Conservation (phyloP, 805 yeast genomes). For the Lachancea waltii region DNA sequence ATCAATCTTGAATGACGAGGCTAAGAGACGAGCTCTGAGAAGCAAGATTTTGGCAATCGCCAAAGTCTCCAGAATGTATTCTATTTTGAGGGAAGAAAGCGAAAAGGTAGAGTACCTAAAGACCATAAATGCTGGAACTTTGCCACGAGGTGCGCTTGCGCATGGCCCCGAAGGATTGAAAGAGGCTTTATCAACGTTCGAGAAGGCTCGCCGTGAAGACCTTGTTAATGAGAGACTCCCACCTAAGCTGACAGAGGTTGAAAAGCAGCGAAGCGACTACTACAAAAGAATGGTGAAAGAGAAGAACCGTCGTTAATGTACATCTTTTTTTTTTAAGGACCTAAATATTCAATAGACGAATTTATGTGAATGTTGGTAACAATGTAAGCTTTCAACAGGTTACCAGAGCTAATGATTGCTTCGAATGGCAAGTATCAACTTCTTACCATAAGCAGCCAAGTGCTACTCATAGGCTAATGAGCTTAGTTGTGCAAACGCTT, state of each 20-base stretch:
- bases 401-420: background rate
- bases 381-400: background rate
- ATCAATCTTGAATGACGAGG: slow-evolving; percentile 25
- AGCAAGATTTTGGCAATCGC: slow-evolving; percentile 94
- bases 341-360: background rate
- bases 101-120: slow-evolving; percentile 80
- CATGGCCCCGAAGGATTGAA: slow-evolving; percentile 78
- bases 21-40: slow-evolving; percentile 51
- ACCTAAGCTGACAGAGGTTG: slow-evolving; percentile 58
- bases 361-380: slow-evolving; percentile 5
- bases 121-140: slow-evolving; percentile 59
- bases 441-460: too few species aligned
- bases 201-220: slow-evolving; percentile 78
- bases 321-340: background rate
- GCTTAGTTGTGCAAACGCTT: slow-evolving; percentile 85
- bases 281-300: slow-evolving; percentile 35
- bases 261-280: slow-evolving; percentile 40
- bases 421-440: too few species aligned
- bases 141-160: slow-evolving; percentile 81
- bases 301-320: background rate
- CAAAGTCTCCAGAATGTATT: slow-evolving; percentile 89
- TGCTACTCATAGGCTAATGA: slow-evolving; percentile 13
- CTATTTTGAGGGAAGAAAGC: slow-evolving; percentile 78
- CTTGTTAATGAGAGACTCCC: slow-evolving; percentile 82
- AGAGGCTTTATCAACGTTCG: slow-evolving; percentile 62